A percentile compares a stretch with the other conserved stretches of the same genome.
Conservation (phyloP, 2,329 filamentous ascomycete species). For the Pseudophaeomoniella oleicola region DNA sequence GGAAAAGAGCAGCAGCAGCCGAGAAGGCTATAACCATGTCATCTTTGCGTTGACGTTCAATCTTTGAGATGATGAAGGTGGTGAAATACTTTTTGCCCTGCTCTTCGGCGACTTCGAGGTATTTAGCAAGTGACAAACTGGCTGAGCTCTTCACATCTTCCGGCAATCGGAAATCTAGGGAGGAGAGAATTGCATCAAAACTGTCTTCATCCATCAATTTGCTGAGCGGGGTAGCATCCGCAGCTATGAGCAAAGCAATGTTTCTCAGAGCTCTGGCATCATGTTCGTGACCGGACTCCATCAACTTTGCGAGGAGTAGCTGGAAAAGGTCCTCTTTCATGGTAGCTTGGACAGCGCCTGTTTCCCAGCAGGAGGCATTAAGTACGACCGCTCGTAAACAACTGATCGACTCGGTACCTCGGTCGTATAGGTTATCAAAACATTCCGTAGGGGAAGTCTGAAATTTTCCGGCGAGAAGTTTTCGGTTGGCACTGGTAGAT, state of each 20-base stretch:
- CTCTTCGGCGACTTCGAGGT: constrained; percentile 63
- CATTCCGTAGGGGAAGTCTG: constrained; percentile 29
- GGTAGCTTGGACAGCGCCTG: constrained; percentile 7
- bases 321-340: constrained; percentile 32
- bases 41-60: constrained; percentile 65
- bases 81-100: constrained; percentile 55
- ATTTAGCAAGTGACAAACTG: constrained; percentile 66
- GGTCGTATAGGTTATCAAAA: constrained; percentile 33
- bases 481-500: constrained; percentile 26
- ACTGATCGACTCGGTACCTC: constrained; percentile 31
- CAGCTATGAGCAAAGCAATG: constrained; percentile 42
- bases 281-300: constrained; percentile 73
- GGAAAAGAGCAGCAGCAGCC: constrained; percentile 77
- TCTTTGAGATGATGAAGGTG: constrained; percentile 57
- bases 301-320: constrained; percentile 71
- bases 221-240: constrained; percentile 35
- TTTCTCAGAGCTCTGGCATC: constrained; percentile 47
- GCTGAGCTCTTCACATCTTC: constrained; percentile 65
- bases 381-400: constrained; percentile 31
- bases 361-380: constrained; percentile 27
- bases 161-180: constrained; percentile 70
- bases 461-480: constrained; percentile 26
- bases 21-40: constrained; percentile 87
- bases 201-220: constrained; percentile 48
- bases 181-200: constrained; percentile 73